These are phyloP conservation scores for Sporothrix curviconia DNA, from an alignment of 2,329 filamentous ascomycete genomes.

Conservation along the genomic window DNA sequence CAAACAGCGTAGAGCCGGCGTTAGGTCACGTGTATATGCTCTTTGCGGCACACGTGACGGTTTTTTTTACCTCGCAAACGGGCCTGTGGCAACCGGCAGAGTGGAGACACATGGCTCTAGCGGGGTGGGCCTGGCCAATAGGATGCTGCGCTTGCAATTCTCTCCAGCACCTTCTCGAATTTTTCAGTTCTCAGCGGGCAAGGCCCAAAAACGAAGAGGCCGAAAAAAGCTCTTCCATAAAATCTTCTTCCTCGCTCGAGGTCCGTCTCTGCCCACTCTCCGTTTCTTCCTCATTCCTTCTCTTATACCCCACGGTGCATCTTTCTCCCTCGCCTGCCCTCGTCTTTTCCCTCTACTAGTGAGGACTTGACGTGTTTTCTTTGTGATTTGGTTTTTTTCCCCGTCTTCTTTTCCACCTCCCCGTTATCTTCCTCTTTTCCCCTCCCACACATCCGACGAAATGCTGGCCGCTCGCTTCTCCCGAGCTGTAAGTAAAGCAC, in stretches of 20 bases:
- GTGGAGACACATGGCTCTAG: constrained; percentile 6
- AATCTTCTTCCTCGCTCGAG: constrained; percentile 11
- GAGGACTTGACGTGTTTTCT: constrained; percentile 1
- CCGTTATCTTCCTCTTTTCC: background rate
- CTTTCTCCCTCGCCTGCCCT: constrained; percentile 14
- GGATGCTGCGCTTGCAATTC: background rate
- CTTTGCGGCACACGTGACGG: constrained; percentile 1
- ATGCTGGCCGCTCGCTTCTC: constrained; percentile 69
- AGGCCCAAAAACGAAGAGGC: constrained; percentile 6
- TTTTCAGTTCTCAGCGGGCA: constrained; percentile 16
- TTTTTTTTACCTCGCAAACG: no score
- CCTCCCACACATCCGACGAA: constrained; percentile 33
- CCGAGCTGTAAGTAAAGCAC: constrained; percentile 66
- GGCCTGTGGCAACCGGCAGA: constrained; percentile 14
- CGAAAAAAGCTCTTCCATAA: constrained; percentile 19
- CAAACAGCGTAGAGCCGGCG: background rate
- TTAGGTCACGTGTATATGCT: background rate
- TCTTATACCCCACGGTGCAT: constrained; percentile 9
- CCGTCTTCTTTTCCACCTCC: no score
- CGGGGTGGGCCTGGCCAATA: constrained; percentile 12
- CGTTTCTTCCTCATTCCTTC: background rate
- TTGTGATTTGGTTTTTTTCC: constrained; percentile 19
- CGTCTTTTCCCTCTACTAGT: background rate
- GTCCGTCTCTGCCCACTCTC: constrained; percentile 4
- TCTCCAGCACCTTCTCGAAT: constrained; percentile 20